Evolutionary conservation across 164 flowering plant genomes (phyloP), one percentile per base, ranked within the genome.

Genomic region (Taxillus chinensis): DNA sequence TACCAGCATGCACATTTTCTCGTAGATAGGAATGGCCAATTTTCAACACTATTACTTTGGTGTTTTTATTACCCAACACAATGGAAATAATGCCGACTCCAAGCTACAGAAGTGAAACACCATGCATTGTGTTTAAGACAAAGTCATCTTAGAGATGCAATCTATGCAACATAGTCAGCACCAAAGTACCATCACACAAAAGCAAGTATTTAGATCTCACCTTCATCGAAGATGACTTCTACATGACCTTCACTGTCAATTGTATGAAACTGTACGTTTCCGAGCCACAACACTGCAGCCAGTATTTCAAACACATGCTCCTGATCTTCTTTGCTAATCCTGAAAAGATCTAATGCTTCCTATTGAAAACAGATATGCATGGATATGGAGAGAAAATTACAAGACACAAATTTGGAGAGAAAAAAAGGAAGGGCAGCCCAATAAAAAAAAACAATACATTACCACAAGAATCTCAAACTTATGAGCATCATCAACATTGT

Each of bases 251-350:
- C 92, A 68, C 70, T 79, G 79, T 85, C 88, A 68, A 66, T 74
- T 27, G 75, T 81, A 63, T 70, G 63, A 68, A 86, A 93, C 48
- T 92, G 79, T 71, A 93, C 80, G 77, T 93, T 90, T 62, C 99
- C 97, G 45, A 93, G 74, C 99, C 99, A 93, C 58, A 93, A 72
- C 5, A 93, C 79, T 49, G 95, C 87, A 69, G 95, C 86, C 65
- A 90, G 85, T 80, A 90, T 75, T 60, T 79, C 66, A 78, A 88
- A 90, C 60, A 62, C 77, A 65, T 71, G 71, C 60, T 90, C 95
- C 70, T 84, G 93, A 70, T 86, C 86, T 62, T 85, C 88, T 75
- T 80, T 79, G 70, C 64, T 15, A 45, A 90, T 77, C 72, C 71
- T 83, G 57, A 90, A 67, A 61, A 64, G 64, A 54, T 87, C 79